Base-by-base conservation (phyloP, 2,329 filamentous ascomycete genomes). In the Daldinia sp. region DNA sequence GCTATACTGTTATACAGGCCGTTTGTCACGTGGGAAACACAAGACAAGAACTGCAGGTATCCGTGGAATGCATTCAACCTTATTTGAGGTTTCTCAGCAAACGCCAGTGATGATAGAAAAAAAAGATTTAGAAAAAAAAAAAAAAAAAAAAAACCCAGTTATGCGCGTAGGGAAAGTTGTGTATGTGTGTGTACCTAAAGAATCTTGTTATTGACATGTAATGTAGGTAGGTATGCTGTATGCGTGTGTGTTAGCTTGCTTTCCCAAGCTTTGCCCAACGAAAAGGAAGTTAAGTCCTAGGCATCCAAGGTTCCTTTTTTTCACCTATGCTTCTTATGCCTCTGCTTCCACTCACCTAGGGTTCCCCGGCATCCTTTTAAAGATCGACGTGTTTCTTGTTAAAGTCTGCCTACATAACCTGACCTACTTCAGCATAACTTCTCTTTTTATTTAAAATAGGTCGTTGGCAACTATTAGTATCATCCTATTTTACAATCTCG, bases 11-110 rank as follows among this genome's bases (percentile, higher is more conserved):
- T 66, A 62, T 60, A 69, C 64, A 68, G 67, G 64, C 65, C 71
- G 72, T 76, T 75, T 75, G 72, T 77, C 75, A 78, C 77, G 76
- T 78, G 76, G 76, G 70, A 76, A 74, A 72, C 75, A 73, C 71
- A 72, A 71, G 68, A 73, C 70, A 70, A 41, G 64, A 63, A 63
- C 72, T 77, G 77, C 76, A 73, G 69, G 75, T 76, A 77, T 71
- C 76, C 76, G 77, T 64, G 23, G 30, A 58, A 73, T 72, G 74
- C 72, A 75, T 72, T 70, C 68, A 77, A 76, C 74, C 73, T 73
- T 75, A 74, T 75, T 73, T 74, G 72, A 77, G 68, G 68, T 73
- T 71, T 68, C 62, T 69, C 63, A 72, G 71, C 73, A 76, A 76
- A 75, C 73, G 73, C 68, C 61, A 50, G 55, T 69, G 72, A 74